Base-by-base conservation (phyloP, 2,329 filamentous ascomycete genomes). In the Fusarium sp. region DNA sequence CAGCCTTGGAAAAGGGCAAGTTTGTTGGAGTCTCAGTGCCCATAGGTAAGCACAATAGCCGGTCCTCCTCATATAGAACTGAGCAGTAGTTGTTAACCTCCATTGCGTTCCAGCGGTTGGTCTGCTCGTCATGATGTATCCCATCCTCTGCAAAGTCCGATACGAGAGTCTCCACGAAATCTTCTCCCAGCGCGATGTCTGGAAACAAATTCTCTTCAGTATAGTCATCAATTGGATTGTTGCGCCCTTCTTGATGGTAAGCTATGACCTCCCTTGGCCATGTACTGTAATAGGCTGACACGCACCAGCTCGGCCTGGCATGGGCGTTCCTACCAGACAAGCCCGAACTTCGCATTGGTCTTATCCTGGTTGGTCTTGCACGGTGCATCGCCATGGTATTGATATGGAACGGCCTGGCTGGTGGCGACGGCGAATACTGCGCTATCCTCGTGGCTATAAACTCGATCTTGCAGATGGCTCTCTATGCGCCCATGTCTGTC, bases 81-180 rank as follows among this genome's bases (percentile, higher is more conserved):
- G 5, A 21, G 2, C 7, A 21, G 4, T 9, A 21, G 6, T 12
- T 4, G 24, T 30, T 48, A 10, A 47, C 6, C 7, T 4, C 8
- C 2, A 12, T 20, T 17, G 1, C 19, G 1, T 8, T 10, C 3
- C 1, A 92, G 92, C 93, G 1, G 81, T 96, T 46, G 93, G 93
- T 0, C 80, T 97, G 1, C 83, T 97, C 2, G 89, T 96, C 40
- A 97, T 97, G 93, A 97, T 97, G 92, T 97, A 96, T 74, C 94
- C 93, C 0, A 96, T 97, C 61, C 82, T 97, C 1, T 96, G 92
- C 84, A 96, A 96, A 77, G 91, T 96, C 7, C 88, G 88, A 39
- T 96, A 88, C 77, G 93, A 96, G 76, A 86, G 87, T 0, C 79
- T 96, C 11, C 91, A 93, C 75, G 80, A 85, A 4, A 81, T 93